phyloP scores from a whole-genome alignment of 2,329 filamentous ascomycete species.

The Colletotrichum magnum region DNA sequence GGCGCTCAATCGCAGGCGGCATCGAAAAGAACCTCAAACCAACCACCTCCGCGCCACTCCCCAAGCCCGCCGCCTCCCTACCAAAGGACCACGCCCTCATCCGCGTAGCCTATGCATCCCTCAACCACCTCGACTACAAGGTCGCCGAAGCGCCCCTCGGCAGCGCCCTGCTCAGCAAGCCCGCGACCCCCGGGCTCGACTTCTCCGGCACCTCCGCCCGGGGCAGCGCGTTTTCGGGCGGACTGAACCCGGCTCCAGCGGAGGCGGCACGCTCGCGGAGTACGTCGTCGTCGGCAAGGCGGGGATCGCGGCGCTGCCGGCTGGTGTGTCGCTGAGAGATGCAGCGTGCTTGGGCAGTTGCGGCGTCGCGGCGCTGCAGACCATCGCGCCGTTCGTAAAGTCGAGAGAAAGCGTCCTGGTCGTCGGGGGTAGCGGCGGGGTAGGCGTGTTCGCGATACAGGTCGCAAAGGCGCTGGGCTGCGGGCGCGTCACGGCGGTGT shows the following conservation, averaged over 20 bases:
- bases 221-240: slow-evolving; percentile 61
- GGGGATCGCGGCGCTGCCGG: slow-evolving; percentile 55
- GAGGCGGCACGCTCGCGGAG: slow-evolving; percentile 58
- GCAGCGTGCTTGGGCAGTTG: slow-evolving; percentile 44
- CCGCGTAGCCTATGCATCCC: slow-evolving; percentile 55
- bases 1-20: slow-evolving; percentile 41
- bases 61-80: slow-evolving; percentile 45
- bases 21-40: slow-evolving; percentile 52
- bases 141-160: slow-evolving; percentile 52
- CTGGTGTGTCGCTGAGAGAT: slow-evolving; percentile 45
- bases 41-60: slow-evolving; percentile 39
- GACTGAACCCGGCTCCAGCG: slow-evolving; percentile 42
- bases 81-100: slow-evolving; percentile 55
- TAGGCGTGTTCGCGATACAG: slow-evolving; percentile 55
- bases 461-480: slow-evolving; percentile 51
- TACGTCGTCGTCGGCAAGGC: slow-evolving; percentile 53
- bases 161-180: slow-evolving; percentile 50
- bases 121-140: slow-evolving; percentile 67
- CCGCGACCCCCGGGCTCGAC: slow-evolving; percentile 64
- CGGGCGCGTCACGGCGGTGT: slow-evolving; percentile 49
- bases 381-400: slow-evolving; percentile 48
- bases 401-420: slow-evolving; percentile 58
- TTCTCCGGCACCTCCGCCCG: slow-evolving; percentile 59
- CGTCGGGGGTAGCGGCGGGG: slow-evolving; percentile 60
- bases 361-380: slow-evolving; percentile 44